Base-by-base conservation (phyloP, 495 filamentous ascomycete species). In the Hypoxylon rickii region DNA sequence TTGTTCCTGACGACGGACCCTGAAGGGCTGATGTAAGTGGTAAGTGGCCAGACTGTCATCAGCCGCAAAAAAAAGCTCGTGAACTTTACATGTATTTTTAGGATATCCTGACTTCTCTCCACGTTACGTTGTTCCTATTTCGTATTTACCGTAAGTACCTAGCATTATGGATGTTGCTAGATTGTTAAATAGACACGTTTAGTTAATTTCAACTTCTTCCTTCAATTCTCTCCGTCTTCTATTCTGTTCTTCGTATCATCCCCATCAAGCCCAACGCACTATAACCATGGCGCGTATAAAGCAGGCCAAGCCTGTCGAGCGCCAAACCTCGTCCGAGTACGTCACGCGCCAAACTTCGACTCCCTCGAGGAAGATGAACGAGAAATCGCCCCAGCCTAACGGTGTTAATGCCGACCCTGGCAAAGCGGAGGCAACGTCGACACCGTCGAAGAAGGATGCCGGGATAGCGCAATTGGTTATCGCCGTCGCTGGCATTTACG, bases 401-500 rank as follows among this genome's bases (percentile, higher is more conserved):
- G 80, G 77, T 33, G 69, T 42, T 32, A 66, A 64, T 34, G 61
- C n/a, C n/a, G n/a, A n/a, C n/a, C n/a, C 66, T 33, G 61, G 49
- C 3, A 73, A 69, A 18, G 32, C 52, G 18, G 66, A 21, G 17
- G 61, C 70, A 3, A 33, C 47, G 22, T 18, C 58, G 29, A 44
- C 61, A 16, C 26, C 54, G 3, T 38, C 60, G 26, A 76, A 70
- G 61, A 70, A 76, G 60, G 76, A 81, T 6, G 74, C 77, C 15
- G 80, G 80, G 29, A 62, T 89, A 36, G 71, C 84, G 68, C 87
- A 96, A 66, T 84, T 98, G 42, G 70, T 89, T 37, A 83, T 96
- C 50, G 95, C 92, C 64, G 89, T 96, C 17, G 87, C 86, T 16
- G 94, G 94, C 41, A 98, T 98, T 56, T 98, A 97, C 68, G 89